Percentiles rank a stretch among this genome's conserved stretches.
These are phyloP conservation scores for Orychophragmus violaceus DNA, from an alignment of 345 rosid genomes.

Conservation along the genomic window DNA sequence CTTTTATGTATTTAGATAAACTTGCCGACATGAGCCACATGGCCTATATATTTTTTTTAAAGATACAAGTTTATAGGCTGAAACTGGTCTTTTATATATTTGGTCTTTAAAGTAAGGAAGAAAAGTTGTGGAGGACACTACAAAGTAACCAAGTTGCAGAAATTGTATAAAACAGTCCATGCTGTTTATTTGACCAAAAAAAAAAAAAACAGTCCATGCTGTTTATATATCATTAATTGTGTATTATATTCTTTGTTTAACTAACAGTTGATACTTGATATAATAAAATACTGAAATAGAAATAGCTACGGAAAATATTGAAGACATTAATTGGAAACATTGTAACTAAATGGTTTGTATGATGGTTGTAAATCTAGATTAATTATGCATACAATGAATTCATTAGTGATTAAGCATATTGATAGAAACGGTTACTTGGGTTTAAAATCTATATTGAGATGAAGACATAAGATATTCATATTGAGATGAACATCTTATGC, in stretches of 20 bases:
- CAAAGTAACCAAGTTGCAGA: neutral
- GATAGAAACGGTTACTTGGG: too few relatives aligned
- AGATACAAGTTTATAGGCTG: neutral
- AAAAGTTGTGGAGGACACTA: slow-evolving; percentile 12
- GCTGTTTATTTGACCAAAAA: too few relatives aligned
- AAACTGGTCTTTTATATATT: neutral
- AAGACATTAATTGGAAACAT: neutral
- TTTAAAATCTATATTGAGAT: too few relatives aligned
- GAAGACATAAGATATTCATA: too few relatives aligned
- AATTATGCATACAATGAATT: neutral
- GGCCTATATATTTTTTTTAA: neutral
- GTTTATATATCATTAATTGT: neutral
- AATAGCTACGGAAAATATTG: neutral
- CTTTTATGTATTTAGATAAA: neutral
- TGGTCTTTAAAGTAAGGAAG: neutral
- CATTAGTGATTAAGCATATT: too few relatives aligned
- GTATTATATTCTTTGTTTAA: neutral
- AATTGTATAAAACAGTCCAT: neutral
- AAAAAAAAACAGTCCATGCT: neutral
- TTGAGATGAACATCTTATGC: too few relatives aligned
- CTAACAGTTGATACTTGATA: neutral
- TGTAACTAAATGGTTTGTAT: neutral
- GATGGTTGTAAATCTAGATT: neutral
- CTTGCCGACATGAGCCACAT: slow-evolving; percentile 9
- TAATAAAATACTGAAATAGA: neutral